Evolutionary conservation across 2,329 filamentous ascomycete species (phyloP).

Genomic region (Periglandula ipomoeae): DNA sequence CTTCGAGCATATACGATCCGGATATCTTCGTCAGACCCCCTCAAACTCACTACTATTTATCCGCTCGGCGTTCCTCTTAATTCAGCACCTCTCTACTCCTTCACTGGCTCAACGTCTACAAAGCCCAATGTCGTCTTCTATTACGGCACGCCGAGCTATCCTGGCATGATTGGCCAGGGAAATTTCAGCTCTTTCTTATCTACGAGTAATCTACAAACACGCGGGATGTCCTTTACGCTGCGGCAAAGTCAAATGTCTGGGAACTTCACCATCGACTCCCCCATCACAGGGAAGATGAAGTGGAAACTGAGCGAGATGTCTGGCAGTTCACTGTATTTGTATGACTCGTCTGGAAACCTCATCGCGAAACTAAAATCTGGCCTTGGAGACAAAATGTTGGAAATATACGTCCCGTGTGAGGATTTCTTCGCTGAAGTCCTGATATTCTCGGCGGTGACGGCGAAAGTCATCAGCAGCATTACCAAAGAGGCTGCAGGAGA

Average conservation of each 20-base stretch:
- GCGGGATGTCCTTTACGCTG: slow-evolving; percentile 13
- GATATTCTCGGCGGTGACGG: slow-evolving; percentile 12
- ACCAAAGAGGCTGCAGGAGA: slow-evolving; percentile 1
- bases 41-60: too few relatives aligned
- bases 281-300: slow-evolving; percentile 16
- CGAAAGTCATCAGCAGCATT: slow-evolving; percentile 9
- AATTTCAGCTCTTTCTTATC: slow-evolving; percentile 12
- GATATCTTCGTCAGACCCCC: too few relatives aligned
- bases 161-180: slow-evolving; percentile 13
- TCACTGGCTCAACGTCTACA: slow-evolving; percentile 8
- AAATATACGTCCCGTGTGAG: slow-evolving; percentile 13
- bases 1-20: too few relatives aligned
- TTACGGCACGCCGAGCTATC: slow-evolving; percentile 9
- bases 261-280: slow-evolving; percentile 11
- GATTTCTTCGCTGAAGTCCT: slow-evolving; percentile 14
- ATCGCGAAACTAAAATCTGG: slow-evolving; percentile 15
- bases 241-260: slow-evolving; percentile 11
- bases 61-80: too few relatives aligned
- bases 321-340: slow-evolving; percentile 10
- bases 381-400: background rate
- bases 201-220: slow-evolving; percentile 12
- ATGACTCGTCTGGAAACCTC: slow-evolving; percentile 11
- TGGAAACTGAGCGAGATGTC: slow-evolving; percentile 17
- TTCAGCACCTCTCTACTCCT: too few relatives aligned
- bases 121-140: slow-evolving; percentile 12